Evolutionary conservation across 2,329 filamentous ascomycete species (phyloP).

Genomic region (Verticillium nubilum): DNA sequence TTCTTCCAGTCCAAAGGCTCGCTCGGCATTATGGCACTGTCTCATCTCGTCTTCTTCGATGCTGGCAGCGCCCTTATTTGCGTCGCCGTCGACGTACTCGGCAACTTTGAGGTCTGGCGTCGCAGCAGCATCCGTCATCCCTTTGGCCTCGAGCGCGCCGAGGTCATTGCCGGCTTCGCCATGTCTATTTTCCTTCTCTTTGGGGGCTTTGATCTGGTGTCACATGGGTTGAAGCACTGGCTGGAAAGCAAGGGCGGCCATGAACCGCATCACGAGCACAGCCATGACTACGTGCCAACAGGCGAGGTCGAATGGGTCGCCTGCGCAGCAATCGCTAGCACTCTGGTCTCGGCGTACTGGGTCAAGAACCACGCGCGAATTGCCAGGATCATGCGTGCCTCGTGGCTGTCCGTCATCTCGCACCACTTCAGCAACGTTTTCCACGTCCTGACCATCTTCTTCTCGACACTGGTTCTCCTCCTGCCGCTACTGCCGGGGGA

Average conservation of each 20-base stretch:
- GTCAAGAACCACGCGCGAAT: constrained; percentile 90
- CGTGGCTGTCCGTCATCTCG: constrained; percentile 75
- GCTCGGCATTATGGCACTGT: constrained; percentile 85
- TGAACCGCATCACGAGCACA: constrained; percentile 64
- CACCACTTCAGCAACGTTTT: constrained; percentile 90
- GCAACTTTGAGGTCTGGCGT: constrained; percentile 98
- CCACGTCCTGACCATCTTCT: constrained; percentile 88
- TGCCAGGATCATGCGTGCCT: constrained; percentile 82
- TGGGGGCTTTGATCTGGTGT: constrained; percentile 92
- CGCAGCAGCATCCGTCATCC: constrained; percentile 88
- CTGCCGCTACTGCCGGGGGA: constrained; percentile 77
- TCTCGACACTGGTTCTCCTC: constrained; percentile 72
- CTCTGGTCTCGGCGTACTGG: constrained; percentile 78
- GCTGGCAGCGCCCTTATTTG: constrained; percentile 88
- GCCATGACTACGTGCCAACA: constrained; percentile 60
- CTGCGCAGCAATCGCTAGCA: constrained; percentile 75
- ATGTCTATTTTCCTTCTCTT: constrained; percentile 97
- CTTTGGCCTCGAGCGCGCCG: constrained; percentile 85
- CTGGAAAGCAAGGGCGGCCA: constrained; percentile 69
- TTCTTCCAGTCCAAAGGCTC: constrained; percentile 83
- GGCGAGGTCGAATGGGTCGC: constrained; percentile 79
- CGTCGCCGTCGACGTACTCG: constrained; percentile 84
- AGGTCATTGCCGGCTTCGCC: constrained; percentile 91
- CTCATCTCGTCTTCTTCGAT: constrained; percentile 92
- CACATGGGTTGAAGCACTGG: constrained; percentile 89